Conservation (phyloP, 208 protist genomes). For the Crithidia mellificae region DNA sequence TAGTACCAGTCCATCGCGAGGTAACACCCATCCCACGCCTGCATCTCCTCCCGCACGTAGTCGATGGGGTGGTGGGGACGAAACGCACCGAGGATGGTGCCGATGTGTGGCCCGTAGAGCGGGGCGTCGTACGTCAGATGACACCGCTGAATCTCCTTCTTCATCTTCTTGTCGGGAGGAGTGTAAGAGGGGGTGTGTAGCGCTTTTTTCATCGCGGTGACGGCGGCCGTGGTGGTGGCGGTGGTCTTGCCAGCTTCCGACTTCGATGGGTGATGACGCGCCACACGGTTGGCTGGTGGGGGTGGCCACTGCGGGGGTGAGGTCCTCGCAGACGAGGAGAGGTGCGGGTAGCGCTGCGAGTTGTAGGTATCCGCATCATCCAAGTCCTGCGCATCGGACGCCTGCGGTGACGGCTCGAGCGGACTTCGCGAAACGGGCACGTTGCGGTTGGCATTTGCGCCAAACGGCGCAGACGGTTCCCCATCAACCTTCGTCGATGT, state of each 20-base stretch:
- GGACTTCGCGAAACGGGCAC: not conserved
- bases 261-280: too few relatives aligned
- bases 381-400: not conserved
- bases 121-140: conserved; percentile 40
- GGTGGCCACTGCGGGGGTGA: too few relatives aligned
- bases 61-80: conserved; percentile 21
- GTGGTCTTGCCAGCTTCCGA: not conserved
- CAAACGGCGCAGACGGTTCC: not conserved
- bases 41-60: conserved; percentile 44
- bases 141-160: conserved; percentile 23
- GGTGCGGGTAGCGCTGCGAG: conserved; percentile 13
- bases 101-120: conserved; percentile 55
- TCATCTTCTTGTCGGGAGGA: not conserved
- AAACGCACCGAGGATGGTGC: conserved; percentile 50
- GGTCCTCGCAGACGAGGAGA: not conserved
- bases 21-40: conserved; percentile 45
- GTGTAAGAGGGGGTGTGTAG: not conserved
- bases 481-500: not conserved
- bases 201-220: not conserved
- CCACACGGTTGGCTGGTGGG: too few relatives aligned
- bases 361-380: conserved; percentile 8
- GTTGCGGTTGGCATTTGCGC: not conserved
- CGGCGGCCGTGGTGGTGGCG: not conserved
- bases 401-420: not conserved
- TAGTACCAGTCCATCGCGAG: conserved; percentile 45